Percentiles rank a stretch among this genome's conserved stretches.
phyloP scores from a whole-genome alignment of 2,329 filamentous ascomycete species.

The Sclerotinia trifoliorum region DNA sequence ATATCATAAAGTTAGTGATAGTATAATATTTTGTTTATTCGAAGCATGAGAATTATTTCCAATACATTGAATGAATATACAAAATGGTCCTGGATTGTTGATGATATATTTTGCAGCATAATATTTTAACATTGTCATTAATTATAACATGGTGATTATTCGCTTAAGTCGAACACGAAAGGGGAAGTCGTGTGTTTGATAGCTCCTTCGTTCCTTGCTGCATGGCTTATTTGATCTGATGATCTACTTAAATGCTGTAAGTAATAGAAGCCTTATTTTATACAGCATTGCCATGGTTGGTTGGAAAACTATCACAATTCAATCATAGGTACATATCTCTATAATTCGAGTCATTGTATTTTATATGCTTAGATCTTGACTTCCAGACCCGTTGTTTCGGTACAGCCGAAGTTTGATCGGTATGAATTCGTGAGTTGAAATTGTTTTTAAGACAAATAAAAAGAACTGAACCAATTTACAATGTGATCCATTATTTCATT shows the following conservation, averaged over 20 bases:
- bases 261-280: not conserved
- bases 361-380: not conserved
- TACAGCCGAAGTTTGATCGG: not conserved
- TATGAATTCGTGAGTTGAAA: not conserved
- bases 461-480: not conserved
- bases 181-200: not conserved
- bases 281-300: not conserved
- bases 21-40: not conserved
- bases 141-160: not conserved
- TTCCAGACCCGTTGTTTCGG: too few species aligned
- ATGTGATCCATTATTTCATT: not conserved
- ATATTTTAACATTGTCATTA: too few species aligned
- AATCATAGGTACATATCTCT: not conserved
- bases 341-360: not conserved
- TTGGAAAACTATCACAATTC: too few species aligned
- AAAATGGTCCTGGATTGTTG: not conserved
- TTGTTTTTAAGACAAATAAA: not conserved
- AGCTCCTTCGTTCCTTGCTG: not conserved
- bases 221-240: not conserved
- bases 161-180: not conserved
- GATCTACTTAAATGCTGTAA: not conserved
- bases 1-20: too few species aligned
- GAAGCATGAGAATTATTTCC: not conserved
- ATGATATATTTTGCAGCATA: not conserved
- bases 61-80: not conserved